These are phyloP conservation scores for Taphrina deformans DNA, from an alignment of 1,139 yeast species.

Conservation along the genomic window DNA sequence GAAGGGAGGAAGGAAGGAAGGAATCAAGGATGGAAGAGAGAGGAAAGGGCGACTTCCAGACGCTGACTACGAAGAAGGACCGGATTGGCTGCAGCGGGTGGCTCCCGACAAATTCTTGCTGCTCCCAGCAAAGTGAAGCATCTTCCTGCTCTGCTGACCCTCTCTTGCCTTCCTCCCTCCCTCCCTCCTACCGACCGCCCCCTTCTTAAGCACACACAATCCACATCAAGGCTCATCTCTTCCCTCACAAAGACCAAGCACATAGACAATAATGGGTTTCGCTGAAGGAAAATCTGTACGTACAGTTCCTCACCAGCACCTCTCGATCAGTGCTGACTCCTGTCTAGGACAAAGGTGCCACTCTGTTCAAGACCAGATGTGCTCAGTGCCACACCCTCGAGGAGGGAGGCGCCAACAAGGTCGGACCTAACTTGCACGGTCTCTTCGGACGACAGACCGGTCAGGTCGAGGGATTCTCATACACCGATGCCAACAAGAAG, in stretches of 20 bases:
- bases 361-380: constrained; percentile 97
- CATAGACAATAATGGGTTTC: constrained; percentile 8
- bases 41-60: background rate
- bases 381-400: constrained; percentile 98
- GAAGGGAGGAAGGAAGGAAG: no score
- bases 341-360: constrained; percentile 72
- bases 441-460: constrained; percentile 91
- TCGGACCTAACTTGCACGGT: constrained; percentile 96
- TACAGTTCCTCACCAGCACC: background rate
- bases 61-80: constrained; percentile 18
- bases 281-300: constrained; percentile 16
- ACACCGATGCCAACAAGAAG: constrained; percentile 98
- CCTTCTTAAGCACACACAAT: background rate
- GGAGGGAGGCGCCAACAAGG: constrained; percentile 96
- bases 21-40: no score
- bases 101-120: constrained; percentile 9
- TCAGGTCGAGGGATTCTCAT: constrained; percentile 86
- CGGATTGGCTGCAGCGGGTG: constrained; percentile 7
- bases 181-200: background rate
- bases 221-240: no score
- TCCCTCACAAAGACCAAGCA: background rate
- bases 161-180: background rate
- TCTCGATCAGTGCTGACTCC: background rate
- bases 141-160: constrained; percentile 3
- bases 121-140: background rate